A percentile compares a stretch with the other conserved stretches of the same genome.
Conservation (phyloP, 192 early-diverging fungal genomes). For the Podila verticillata region DNA sequence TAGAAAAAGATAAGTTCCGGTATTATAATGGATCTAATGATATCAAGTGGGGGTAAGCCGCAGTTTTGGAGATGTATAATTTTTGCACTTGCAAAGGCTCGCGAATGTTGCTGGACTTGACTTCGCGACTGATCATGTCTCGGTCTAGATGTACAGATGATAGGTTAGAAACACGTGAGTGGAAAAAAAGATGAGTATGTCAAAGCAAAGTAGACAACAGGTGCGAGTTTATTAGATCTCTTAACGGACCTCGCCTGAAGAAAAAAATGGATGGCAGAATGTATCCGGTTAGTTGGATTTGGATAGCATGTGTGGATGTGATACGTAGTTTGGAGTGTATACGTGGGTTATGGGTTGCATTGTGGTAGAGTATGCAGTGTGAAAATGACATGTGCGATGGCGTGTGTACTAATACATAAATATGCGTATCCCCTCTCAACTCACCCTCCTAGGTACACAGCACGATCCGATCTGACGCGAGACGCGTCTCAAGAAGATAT, state of each 20-base stretch:
- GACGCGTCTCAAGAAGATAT: background rate
- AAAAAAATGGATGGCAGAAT: background rate
- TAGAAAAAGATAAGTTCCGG: background rate
- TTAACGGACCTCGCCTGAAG: constrained; percentile 44
- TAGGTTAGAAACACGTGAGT: background rate
- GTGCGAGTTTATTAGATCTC: background rate
- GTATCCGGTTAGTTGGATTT: background rate
- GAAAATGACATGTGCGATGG: too few species aligned
- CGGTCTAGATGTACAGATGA: constrained; percentile 23
- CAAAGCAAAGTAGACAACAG: background rate
- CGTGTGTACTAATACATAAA: too few species aligned
- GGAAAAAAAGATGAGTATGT: background rate
- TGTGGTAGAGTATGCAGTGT: too few species aligned
- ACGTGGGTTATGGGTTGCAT: too few species aligned
- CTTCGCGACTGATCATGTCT: constrained; percentile 51
- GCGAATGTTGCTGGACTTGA: constrained; percentile 35
- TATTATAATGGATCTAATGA: background rate
- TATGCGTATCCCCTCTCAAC: too few species aligned
- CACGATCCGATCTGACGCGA: background rate
- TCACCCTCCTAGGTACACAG: background rate
- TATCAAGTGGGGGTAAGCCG: too few species aligned
- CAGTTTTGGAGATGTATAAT: too few species aligned
- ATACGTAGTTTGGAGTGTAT: too few species aligned
- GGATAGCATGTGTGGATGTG: too few species aligned
- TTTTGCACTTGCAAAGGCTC: constrained; percentile 34